These are phyloP conservation scores for Pyrenophora graminea DNA, from an alignment of 2,329 filamentous ascomycete species.

Conservation along the genomic window DNA sequence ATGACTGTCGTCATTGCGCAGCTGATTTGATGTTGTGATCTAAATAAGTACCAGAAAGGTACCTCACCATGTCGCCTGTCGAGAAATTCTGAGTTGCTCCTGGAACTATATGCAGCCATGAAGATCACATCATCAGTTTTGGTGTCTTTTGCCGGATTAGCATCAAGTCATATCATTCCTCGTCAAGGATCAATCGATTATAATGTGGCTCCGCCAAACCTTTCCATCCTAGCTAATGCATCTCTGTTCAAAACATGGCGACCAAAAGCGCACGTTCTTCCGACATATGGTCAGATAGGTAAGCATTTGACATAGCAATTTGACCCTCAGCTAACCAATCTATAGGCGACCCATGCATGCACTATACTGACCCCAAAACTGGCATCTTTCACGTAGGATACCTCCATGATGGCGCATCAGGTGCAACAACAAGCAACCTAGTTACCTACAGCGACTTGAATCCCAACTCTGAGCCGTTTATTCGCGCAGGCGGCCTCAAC, in stretches of 20 bases:
- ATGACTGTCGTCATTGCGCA: slow-evolving; percentile 7
- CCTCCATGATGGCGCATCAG: slow-evolving; percentile 44
- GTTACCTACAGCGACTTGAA: slow-evolving; percentile 50
- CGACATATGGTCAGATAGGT: slow-evolving; percentile 45
- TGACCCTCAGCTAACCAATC: too few relatives aligned
- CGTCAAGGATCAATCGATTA: slow-evolving; percentile 19
- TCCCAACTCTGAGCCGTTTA: slow-evolving; percentile 32
- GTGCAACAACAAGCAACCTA: slow-evolving; percentile 48
- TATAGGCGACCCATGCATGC: slow-evolving; percentile 51
- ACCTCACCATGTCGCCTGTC: background rate
- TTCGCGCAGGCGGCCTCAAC: slow-evolving; percentile 47
- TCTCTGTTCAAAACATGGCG: slow-evolving; percentile 29
- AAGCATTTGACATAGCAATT: too few relatives aligned
- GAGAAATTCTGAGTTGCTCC: background rate
- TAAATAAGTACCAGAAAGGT: slow-evolving; percentile 4
- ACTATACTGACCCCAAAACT: slow-evolving; percentile 52
- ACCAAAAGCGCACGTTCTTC: slow-evolving; percentile 50
- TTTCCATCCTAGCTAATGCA: slow-evolving; percentile 22
- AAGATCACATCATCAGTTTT: slow-evolving; percentile 4
- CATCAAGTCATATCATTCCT: slow-evolving; percentile 9
- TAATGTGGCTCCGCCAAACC: slow-evolving; percentile 23
- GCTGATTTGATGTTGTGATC: background rate
- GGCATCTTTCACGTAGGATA: slow-evolving; percentile 53
- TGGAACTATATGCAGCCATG: background rate
- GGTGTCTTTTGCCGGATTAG: slow-evolving; percentile 3